These are phyloP conservation scores for Dipodascopsis uninucleata DNA, from an alignment of 805 yeast genomes.

Conservation along the genomic window DNA sequence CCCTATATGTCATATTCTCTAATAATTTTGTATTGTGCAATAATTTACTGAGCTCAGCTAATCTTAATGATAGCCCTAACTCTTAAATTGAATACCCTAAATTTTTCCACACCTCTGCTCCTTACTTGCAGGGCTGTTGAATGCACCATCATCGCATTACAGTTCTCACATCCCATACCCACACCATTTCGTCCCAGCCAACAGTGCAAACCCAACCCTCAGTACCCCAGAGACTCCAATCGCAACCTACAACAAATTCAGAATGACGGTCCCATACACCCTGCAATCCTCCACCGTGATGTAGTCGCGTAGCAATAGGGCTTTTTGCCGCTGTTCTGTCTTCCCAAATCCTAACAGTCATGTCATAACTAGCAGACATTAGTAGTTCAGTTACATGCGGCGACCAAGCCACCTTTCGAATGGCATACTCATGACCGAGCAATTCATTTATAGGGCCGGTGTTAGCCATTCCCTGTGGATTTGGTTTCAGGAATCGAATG, in stretches of 20 bases:
- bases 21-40: no score
- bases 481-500: conserved; percentile 50
- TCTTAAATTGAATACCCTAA: no score
- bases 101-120: no score
- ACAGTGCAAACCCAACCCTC: conserved; percentile 94
- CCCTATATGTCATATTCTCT: no score
- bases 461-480: conserved; percentile 35
- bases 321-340: conserved; percentile 63
- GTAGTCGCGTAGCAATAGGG: conserved; percentile 36
- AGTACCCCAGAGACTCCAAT: conserved; percentile 95
- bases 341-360: conserved; percentile 85
- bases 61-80: no score
- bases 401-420: conserved; percentile 79
- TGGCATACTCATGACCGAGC: conserved; percentile 85
- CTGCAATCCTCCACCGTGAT: conserved; percentile 50
- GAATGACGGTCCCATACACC: conserved; percentile 65
- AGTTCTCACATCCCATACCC: conserved; percentile 71
- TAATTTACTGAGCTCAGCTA: no score
- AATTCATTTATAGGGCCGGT: conserved; percentile 67
- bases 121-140: no score
- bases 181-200: conserved; percentile 96
- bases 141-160: conserved; percentile 7
- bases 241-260: conserved; percentile 90
- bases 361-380: conserved; percentile 80
- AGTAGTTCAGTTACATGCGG: conserved; percentile 76